These are phyloP conservation scores for Calonectria pteridis DNA, from an alignment of 2,329 filamentous ascomycete species.

Conservation along the genomic window DNA sequence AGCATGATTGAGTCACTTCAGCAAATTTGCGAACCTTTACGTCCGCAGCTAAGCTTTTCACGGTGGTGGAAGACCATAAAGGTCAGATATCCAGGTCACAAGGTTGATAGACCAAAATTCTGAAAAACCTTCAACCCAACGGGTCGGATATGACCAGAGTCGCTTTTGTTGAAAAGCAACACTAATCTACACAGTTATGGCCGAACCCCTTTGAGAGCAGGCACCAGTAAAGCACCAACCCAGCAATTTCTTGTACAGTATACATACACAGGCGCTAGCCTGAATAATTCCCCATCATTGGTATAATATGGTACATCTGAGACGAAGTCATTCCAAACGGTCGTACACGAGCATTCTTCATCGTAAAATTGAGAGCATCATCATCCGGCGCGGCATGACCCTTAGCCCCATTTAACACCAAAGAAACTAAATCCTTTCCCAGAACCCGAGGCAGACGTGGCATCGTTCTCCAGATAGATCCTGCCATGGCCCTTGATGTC, in stretches of 20 bases:
- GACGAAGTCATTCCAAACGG: background rate
- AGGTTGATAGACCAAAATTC: background rate
- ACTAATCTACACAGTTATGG: background rate
- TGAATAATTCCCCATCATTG: background rate
- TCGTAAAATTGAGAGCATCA: background rate
- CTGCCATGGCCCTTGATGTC: slow-evolving; percentile 80
- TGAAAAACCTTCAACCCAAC: background rate
- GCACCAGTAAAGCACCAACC: too few species aligned
- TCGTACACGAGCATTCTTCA: slow-evolving; percentile 9
- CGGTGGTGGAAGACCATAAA: too few species aligned
- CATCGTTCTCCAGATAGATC: slow-evolving; percentile 74
- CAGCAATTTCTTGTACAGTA: background rate
- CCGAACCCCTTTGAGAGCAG: too few species aligned
- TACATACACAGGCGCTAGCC: background rate
- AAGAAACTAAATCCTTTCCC: slow-evolving; percentile 68
- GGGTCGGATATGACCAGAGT: background rate
- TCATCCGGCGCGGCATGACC: background rate
- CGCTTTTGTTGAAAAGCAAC: background rate
- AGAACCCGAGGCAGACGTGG: slow-evolving; percentile 52
- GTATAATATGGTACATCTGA: background rate
- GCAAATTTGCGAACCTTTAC: too few species aligned
- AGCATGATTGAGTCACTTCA: too few species aligned
- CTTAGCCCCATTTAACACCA: slow-evolving; percentile 68
- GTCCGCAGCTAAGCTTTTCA: too few species aligned
- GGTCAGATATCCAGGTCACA: too few species aligned